Percentiles rank a stretch among this genome's conserved stretches.
Conservation (phyloP, 495 filamentous ascomycete species). For the Penicillium pulvis region DNA sequence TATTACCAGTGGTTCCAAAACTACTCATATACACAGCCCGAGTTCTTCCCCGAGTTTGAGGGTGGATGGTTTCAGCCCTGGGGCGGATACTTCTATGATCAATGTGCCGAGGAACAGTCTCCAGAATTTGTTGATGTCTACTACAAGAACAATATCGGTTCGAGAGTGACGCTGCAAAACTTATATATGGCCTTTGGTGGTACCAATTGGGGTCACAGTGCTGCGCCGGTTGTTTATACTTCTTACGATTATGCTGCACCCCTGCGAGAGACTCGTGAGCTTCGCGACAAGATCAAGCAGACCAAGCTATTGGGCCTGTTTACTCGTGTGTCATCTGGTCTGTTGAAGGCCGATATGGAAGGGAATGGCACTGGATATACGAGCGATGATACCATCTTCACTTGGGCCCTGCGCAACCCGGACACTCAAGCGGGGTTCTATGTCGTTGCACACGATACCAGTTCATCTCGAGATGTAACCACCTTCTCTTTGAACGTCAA, state of each 20-base stretch:
- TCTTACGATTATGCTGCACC: slow-evolving; percentile 51
- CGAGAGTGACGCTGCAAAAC: slow-evolving; percentile 48
- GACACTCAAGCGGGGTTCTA: slow-evolving; percentile 60
- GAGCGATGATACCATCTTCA: slow-evolving; percentile 44
- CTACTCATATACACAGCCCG: slow-evolving; percentile 56
- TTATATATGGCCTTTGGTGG: slow-evolving; percentile 61
- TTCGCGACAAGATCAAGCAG: slow-evolving; percentile 51
- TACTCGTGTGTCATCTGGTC: slow-evolving; percentile 54
- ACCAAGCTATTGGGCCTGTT: slow-evolving; percentile 59
- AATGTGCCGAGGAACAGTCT: slow-evolving; percentile 46
- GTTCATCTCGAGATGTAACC: slow-evolving; percentile 51
- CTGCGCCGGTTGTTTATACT: slow-evolving; percentile 52
- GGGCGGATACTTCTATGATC: slow-evolving; percentile 53
- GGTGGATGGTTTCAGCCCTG: slow-evolving; percentile 56
- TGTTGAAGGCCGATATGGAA: slow-evolving; percentile 55
- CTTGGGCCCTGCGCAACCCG: slow-evolving; percentile 57
- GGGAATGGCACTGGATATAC: slow-evolving; percentile 60
- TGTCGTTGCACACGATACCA: slow-evolving; percentile 60
- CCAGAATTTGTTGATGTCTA: slow-evolving; percentile 57
- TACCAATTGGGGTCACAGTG: slow-evolving; percentile 57
- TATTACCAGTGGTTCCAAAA: slow-evolving; percentile 62
- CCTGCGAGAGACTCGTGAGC: slow-evolving; percentile 46
- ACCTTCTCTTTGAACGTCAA: slow-evolving; percentile 59
- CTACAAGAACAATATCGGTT: slow-evolving; percentile 59
- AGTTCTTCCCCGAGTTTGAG: slow-evolving; percentile 55